phyloP scores from a whole-genome alignment of 2,329 filamentous ascomycete genomes.

The Colletotrichum sojae region DNA sequence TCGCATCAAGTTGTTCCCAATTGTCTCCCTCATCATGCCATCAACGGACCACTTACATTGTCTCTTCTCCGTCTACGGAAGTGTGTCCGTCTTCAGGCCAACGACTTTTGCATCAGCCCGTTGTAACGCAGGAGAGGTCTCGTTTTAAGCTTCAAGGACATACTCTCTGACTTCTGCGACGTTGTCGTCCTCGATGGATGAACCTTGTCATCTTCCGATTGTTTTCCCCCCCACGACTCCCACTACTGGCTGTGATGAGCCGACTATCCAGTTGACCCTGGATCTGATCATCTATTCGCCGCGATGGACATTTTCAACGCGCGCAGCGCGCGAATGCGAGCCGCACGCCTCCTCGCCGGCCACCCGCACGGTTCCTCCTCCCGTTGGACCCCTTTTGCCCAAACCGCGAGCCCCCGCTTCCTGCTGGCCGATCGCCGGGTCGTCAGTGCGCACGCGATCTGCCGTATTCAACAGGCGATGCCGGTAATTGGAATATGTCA shows the following conservation, averaged over 20 bases:
- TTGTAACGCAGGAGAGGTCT: neutral
- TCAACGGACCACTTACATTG: constrained; percentile 20
- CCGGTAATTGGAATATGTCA: neutral
- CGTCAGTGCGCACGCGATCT: constrained; percentile 22
- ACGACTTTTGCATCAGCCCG: constrained; percentile 10
- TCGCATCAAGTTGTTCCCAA: constrained; percentile 33
- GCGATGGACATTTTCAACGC: constrained; percentile 2
- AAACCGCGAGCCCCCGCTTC: constrained; percentile 14
- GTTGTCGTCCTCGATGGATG: neutral
- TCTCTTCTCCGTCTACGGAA: constrained; percentile 3
- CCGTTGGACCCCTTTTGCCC: constrained; percentile 12
- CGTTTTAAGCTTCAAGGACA: constrained; percentile 21
- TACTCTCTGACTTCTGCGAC: constrained; percentile 9
- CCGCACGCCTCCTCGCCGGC: neutral
- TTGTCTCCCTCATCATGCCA: constrained; percentile 23
- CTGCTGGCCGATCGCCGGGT: constrained; percentile 18
- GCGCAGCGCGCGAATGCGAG: constrained; percentile 5
- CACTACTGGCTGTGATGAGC: neutral
- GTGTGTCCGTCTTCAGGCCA: constrained; percentile 15
- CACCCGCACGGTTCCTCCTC: constrained; percentile 6
- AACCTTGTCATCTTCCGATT: constrained; percentile 9
- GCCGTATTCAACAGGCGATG: constrained; percentile 7
- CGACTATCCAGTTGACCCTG: neutral
- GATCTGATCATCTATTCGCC: constrained; percentile 3
- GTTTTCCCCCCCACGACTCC: constrained; percentile 1